These are phyloP conservation scores for Aspergillus baeticus DNA, from an alignment of 495 filamentous ascomycete genomes.

Conservation along the genomic window DNA sequence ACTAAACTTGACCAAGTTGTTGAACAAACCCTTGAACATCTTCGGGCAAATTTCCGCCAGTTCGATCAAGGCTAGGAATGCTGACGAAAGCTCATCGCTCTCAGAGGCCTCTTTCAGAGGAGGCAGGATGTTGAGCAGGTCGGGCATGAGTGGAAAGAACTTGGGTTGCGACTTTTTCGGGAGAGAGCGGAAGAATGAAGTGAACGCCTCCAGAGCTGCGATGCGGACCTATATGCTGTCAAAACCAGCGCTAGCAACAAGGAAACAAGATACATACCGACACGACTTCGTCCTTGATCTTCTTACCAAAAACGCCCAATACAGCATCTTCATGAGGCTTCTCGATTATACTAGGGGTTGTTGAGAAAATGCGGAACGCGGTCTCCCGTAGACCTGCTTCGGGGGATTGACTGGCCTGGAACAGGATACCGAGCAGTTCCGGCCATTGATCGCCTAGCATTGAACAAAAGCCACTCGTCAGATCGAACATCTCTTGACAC, in stretches of 20 bases:
- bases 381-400: slow-evolving; percentile 82
- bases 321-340: slow-evolving; percentile 90
- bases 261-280: slow-evolving; percentile 49
- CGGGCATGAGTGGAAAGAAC: slow-evolving; percentile 81
- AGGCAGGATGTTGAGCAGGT: slow-evolving; percentile 88
- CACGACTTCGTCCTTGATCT: slow-evolving; percentile 86
- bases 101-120: slow-evolving; percentile 88
- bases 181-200: slow-evolving; percentile 90
- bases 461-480: slow-evolving; percentile 19
- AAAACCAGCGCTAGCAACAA: not conserved
- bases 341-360: slow-evolving; percentile 94
- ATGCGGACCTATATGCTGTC: slow-evolving; percentile 64
- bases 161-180: slow-evolving; percentile 81
- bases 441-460: slow-evolving; percentile 78
- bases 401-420: slow-evolving; percentile 79
- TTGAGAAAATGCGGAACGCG: slow-evolving; percentile 91
- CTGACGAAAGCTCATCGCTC: slow-evolving; percentile 84
- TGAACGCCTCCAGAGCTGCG: slow-evolving; percentile 93
- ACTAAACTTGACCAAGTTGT: slow-evolving; percentile 86
- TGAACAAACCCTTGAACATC: slow-evolving; percentile 95
- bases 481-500: slow-evolving; percentile 11
- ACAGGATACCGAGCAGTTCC: slow-evolving; percentile 81
- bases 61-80: slow-evolving; percentile 86
- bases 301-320: slow-evolving; percentile 77
- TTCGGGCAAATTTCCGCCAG: slow-evolving; percentile 86